phyloP scores from a whole-genome alignment of 2,329 filamentous ascomycete species.

The Pyricularia grisea region DNA sequence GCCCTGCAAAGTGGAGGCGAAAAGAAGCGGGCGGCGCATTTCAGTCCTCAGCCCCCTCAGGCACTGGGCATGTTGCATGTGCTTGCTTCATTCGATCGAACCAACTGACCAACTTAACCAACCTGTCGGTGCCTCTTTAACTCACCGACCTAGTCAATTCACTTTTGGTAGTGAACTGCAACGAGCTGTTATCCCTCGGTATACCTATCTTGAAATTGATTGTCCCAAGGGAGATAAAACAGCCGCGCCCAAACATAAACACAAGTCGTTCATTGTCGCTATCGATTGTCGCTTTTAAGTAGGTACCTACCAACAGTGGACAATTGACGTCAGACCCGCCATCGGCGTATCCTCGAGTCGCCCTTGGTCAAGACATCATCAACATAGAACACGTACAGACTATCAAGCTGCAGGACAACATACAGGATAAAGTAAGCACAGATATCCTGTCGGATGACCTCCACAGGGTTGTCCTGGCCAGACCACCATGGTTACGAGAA shows the following conservation, averaged over 20 bases:
- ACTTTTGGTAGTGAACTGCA: not conserved
- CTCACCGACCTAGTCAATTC: not conserved
- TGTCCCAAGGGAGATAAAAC: not conserved
- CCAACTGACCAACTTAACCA: not conserved
- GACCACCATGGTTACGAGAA: constrained; percentile 30
- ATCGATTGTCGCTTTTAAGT: not conserved
- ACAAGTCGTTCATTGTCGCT: not conserved
- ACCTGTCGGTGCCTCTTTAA: not conserved
- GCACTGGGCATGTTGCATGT: not conserved
- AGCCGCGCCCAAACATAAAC: not conserved
- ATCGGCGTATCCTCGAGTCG: not conserved
- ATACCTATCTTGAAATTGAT: not conserved
- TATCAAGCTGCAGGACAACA: not conserved
- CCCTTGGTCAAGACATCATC: not conserved
- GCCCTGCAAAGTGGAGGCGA: not conserved
- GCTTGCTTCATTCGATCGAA: not conserved
- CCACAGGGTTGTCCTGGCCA: not conserved
- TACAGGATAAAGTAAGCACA: not conserved
- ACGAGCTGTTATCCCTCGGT: not conserved
- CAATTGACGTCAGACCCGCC: not conserved
- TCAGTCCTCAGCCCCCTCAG: not conserved
- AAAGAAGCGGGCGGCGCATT: not conserved
- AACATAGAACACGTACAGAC: not conserved
- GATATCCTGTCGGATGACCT: not conserved
- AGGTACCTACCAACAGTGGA: not conserved